Evolutionary conservation across 1,284 basidiomycete species (phyloP), one percentile per base, ranked within the genome.

Genomic region (Sporisorium iseilematis-ciliati): DNA sequence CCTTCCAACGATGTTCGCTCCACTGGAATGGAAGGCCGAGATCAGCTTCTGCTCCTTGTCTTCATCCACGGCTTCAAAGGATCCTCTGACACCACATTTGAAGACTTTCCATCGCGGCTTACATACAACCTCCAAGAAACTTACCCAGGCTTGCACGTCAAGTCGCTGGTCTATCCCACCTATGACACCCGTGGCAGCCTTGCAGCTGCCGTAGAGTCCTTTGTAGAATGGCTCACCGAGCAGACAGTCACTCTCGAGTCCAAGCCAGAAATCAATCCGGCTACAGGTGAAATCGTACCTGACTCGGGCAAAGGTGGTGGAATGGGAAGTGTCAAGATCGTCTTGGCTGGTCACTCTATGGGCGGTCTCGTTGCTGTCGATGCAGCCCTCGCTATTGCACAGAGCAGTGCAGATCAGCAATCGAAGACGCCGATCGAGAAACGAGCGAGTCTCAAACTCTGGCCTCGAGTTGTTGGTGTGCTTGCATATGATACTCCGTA

Each of bases 211-310:
- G 72, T 82, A 5, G 73, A 77, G 33, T 53, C 33, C 16, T 77
- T 80, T 45, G 58, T 64, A 25, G 76, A 62, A 33, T 77, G 64
- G 77, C 42, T 75, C 21, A 73, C 33, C 40, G 64, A 92, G 90
- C 95, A 93, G 11, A 93, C 92, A 80, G 94, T 94, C 50, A 91
- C 93, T 70, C 86, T 96, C 84, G 94, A 95, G 81, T 81, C 90
- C 33, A 77, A 81, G 45, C 81, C 77, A 6, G 56, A 69, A 21
- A 54, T 77, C 31, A 61, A 77, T 33, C 60, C 58, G 0, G 52
- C 56, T 11, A 65, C 75, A 4, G 73, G 73, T 6, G 48, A 70
- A 6, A 62, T 76, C 38, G 35, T 64, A 3, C 53, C 61, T 2
- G 14, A 69, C 41, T 65, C 65, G 6, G 74, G 79, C 48, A 57